Evolutionary conservation across 257 asterid genomes (phyloP), one percentile per base, ranked within the genome.

Genomic region (Ballota nigra): DNA sequence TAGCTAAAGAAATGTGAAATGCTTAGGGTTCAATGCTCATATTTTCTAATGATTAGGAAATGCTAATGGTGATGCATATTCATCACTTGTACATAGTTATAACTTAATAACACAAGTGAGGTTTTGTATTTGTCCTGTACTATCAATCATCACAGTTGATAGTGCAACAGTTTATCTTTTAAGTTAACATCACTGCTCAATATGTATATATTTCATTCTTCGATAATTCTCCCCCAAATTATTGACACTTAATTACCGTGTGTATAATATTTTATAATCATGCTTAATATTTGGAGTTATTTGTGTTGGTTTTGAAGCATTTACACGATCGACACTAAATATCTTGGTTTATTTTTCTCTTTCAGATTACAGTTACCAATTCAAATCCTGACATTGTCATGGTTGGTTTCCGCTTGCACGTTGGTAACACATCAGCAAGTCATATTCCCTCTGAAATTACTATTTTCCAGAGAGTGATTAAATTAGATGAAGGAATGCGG

Each of bases 311-410:
- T 33, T 47, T 63, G 55, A 73, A 76, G 45, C 53, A 52, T 65
- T 72, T 73, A 59, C 40, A 18, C 55, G 28, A 65, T 77, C 19
- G 24, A 71, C 34, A 20, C n/a, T 70, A 40, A 34, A 28, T 74
- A 77, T 63, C 26, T 72, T 64, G 47, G 34, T 22, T 16, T 61
- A 68, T 66, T 63, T 18, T 13, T 18, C 13, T 64, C 69, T 71
- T 67, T 19, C 94, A 95, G 99, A 83, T 92, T 47, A 88, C 96
- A 45, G 94, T 95, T 45, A 75, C 94, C 64, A 92, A 95, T 77
- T 92, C 98, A 76, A 95, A 95, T 83, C 98, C 96, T 51, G 99
- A 95, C 81, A 87, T 89, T 72, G 98, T 92, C 81, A 89, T 95
- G 96, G 99, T 95, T 78, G 99, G 99, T 75, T 69, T 87, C 55